Evolutionary conservation across 2,329 filamentous ascomycete species (phyloP).

Genomic region (Colletotrichum paranaense): DNA sequence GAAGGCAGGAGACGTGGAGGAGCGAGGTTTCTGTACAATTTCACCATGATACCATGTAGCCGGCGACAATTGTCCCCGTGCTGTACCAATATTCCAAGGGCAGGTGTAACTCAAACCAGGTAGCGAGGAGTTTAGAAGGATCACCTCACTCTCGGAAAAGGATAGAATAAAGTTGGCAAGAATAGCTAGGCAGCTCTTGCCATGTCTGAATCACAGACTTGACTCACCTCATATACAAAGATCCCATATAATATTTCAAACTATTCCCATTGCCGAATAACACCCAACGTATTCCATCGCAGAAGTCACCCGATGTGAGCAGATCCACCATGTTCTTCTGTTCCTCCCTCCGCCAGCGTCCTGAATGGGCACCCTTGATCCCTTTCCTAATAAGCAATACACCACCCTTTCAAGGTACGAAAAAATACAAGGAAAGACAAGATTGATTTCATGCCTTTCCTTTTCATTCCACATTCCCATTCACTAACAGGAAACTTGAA

Average conservation of each 20-base stretch:
- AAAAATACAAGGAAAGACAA: no score
- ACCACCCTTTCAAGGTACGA: conserved; percentile 41
- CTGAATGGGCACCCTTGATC: conserved; percentile 48
- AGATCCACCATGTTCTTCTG: conserved; percentile 51
- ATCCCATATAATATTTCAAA: neutral
- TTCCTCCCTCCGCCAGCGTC: conserved; percentile 50
- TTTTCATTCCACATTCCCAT: conserved; percentile 14
- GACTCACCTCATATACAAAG: conserved; percentile 29
- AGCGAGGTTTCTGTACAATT: conserved; percentile 8
- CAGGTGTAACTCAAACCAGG: neutral
- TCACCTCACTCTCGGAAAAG: conserved; percentile 17
- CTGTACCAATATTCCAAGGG: conserved; percentile 11
- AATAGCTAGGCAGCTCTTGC: conserved; percentile 5
- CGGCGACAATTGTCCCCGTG: neutral
- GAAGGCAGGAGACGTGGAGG: neutral
- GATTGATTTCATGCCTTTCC: no score
- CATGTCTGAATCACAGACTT: neutral
- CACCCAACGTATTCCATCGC: no score
- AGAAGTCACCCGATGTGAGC: no score
- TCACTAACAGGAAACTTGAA: neutral
- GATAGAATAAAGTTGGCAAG: conserved; percentile 15
- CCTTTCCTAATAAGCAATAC: conserved; percentile 40
- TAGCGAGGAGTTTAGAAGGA: neutral
- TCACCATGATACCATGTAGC: conserved; percentile 27
- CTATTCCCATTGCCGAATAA: no score